Evolutionary conservation across 306 rosid genomes (phyloP).

Genomic region (Casuarina glauca): DNA sequence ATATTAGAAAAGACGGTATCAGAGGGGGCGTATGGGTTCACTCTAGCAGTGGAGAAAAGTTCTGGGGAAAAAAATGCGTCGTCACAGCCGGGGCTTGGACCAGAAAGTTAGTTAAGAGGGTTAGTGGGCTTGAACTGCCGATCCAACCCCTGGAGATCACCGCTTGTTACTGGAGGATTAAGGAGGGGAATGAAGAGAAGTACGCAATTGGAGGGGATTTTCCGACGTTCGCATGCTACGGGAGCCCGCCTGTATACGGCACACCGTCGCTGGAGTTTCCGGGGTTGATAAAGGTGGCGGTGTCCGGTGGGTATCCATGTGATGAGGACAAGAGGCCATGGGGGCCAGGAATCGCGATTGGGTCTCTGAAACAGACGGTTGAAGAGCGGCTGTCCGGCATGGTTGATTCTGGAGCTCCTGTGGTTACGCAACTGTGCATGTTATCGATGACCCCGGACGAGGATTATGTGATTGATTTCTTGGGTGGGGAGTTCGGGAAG

Average conservation of each 20-base stretch:
- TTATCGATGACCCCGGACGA: conserved; percentile 79
- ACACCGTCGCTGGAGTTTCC: conserved; percentile 85
- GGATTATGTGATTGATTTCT: conserved; percentile 76
- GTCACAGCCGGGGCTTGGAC: conserved; percentile 87
- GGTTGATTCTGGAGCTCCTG: conserved; percentile 61
- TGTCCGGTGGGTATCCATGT: conserved; percentile 63
- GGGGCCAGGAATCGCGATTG: conserved; percentile 48
- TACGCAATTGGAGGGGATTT: conserved; percentile 49
- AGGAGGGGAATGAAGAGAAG: conserved; percentile 52
- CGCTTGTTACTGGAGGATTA: conserved; percentile 70
- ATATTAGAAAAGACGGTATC: conserved; percentile 32
- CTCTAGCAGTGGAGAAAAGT: conserved; percentile 40
- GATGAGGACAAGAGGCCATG: conserved; percentile 78
- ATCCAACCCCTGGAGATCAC: conserved; percentile 63
- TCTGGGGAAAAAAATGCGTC: conserved; percentile 70
- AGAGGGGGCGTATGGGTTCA: conserved; percentile 44
- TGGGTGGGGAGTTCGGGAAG: conserved; percentile 72
- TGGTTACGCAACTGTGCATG: conserved; percentile 68
- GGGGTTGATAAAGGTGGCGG: conserved; percentile 70
- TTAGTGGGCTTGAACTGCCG: conserved; percentile 60
- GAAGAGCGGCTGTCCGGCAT: conserved; percentile 42
- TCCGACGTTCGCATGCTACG: conserved; percentile 64
- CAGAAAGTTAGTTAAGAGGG: conserved; percentile 54
- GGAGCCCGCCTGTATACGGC: conserved; percentile 48
- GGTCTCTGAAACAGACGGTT: conserved; percentile 56